A percentile compares a stretch with the other conserved stretches of the same genome.
Conservation (phyloP, 306 rosid genomes). For the Oemleria cerasiformis region DNA sequence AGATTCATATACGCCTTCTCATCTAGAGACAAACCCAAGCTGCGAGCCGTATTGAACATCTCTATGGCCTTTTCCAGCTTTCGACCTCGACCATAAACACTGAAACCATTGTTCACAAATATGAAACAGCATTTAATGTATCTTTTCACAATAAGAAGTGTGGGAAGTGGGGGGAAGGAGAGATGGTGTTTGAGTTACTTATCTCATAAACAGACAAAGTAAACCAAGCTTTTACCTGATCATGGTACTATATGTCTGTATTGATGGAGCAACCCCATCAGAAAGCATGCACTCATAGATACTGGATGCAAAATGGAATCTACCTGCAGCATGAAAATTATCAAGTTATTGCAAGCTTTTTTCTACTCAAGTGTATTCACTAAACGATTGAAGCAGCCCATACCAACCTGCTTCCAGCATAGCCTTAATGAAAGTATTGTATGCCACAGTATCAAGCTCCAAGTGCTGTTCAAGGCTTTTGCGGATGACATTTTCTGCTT, state of each 20-base stretch:
- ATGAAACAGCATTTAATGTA: background rate
- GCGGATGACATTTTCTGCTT: constrained; percentile 59
- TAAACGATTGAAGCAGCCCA: constrained; percentile 20
- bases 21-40: constrained; percentile 50
- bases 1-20: constrained; percentile 75
- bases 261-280: constrained; percentile 60
- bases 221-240: constrained; percentile 54
- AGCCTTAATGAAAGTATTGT: constrained; percentile 88
- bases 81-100: constrained; percentile 80
- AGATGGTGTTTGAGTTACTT: too few relatives aligned
- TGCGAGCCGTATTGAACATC: constrained; percentile 64
- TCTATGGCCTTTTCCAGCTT: constrained; percentile 76
- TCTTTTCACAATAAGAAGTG: background rate
- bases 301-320: constrained; percentile 62
- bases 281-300: constrained; percentile 71
- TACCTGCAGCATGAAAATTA: constrained; percentile 49
- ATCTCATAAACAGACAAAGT: background rate
- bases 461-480: constrained; percentile 48
- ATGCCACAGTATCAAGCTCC: constrained; percentile 93
- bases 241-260: constrained; percentile 90
- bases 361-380: constrained; percentile 9
- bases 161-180: too few relatives aligned
- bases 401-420: constrained; percentile 79
- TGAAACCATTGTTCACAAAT: constrained; percentile 30
- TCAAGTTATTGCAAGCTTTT: constrained; percentile 32